Percentiles rank a stretch among this genome's conserved stretches.
phyloP scores from a whole-genome alignment of 306 rosid species.

The Malus sieversii region DNA sequence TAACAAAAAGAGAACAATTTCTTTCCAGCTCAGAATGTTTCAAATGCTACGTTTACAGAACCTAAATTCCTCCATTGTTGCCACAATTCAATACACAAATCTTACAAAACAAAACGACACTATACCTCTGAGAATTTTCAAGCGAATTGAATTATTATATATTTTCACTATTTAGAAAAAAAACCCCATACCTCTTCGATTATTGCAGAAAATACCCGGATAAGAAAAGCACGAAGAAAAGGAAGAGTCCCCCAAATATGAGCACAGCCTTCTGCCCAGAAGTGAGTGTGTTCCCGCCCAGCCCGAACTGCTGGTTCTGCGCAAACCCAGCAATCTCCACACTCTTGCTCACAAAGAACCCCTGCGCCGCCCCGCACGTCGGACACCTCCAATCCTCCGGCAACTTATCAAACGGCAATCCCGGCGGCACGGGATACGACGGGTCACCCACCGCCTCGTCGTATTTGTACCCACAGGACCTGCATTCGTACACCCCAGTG shows the following conservation, averaged over 20 bases:
- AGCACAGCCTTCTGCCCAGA: constrained; percentile 84
- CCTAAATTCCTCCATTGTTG: background rate
- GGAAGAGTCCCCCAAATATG: constrained; percentile 66
- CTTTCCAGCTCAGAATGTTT: background rate
- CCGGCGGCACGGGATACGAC: constrained; percentile 77
- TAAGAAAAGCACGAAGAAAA: constrained; percentile 70
- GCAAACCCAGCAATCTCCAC: constrained; percentile 94
- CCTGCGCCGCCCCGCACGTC: constrained; percentile 86
- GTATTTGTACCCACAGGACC: constrained; percentile 86
- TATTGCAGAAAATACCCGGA: constrained; percentile 87
- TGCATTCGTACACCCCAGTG: constrained; percentile 85
- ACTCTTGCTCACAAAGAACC: constrained; percentile 81
- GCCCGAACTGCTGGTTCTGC: constrained; percentile 87
- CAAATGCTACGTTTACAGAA: background rate
- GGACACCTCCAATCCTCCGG: constrained; percentile 96
- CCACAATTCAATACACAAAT: constrained; percentile 5
- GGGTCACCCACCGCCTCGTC: constrained; percentile 86
- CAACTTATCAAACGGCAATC: constrained; percentile 61
- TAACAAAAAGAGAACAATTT: too few relatives aligned
- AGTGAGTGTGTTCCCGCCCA: constrained; percentile 81
- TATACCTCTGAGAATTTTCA: constrained; percentile 4
- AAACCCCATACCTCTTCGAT: constrained; percentile 6
- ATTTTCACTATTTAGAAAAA: background rate
- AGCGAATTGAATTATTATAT: constrained; percentile 2
- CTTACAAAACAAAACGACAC: background rate